phyloP scores from a whole-genome alignment of 2,329 filamentous ascomycete genomes.

The Knoxdaviesia proteae region DNA sequence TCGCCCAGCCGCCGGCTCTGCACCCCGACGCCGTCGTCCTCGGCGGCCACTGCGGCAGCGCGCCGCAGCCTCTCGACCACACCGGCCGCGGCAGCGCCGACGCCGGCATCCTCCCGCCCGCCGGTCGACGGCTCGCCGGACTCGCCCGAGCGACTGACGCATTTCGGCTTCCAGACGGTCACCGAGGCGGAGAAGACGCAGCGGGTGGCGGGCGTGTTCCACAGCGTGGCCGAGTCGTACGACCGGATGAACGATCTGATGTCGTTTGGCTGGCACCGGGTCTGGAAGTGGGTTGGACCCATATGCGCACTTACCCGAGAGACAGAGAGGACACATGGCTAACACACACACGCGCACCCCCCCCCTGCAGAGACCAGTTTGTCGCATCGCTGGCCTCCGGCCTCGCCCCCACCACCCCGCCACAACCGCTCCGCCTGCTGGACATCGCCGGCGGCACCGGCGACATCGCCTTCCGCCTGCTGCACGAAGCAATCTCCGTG shows the following conservation, averaged over 20 bases:
- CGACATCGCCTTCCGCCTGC: constrained; percentile 92
- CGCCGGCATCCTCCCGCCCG: constrained; percentile 10
- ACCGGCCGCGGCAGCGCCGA: not conserved
- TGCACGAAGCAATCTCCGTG: constrained; percentile 65
- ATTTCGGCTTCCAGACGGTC: constrained; percentile 80
- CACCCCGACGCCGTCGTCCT: constrained; percentile 3
- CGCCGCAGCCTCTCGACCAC: constrained; percentile 1
- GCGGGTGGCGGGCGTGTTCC: constrained; percentile 72
- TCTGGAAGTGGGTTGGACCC: constrained; percentile 53
- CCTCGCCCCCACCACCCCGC: constrained; percentile 22
- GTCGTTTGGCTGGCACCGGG: constrained; percentile 87
- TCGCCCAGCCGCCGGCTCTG: constrained; percentile 2
- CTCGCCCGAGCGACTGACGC: constrained; percentile 36
- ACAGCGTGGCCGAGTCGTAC: constrained; percentile 82
- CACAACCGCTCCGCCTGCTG: constrained; percentile 50
- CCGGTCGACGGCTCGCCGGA: constrained; percentile 8
- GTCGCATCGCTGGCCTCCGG: constrained; percentile 81
- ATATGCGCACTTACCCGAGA: not conserved
- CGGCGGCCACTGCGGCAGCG: constrained; percentile 1
- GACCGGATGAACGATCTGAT: constrained; percentile 99
- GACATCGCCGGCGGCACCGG: constrained; percentile 94
- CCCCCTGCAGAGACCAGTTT: constrained; percentile 53
- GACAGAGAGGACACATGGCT: not conserved
- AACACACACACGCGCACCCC: not conserved
- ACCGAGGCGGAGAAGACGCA: constrained; percentile 55